phyloP scores from a whole-genome alignment of 164 flowering plant genomes.

The Umbilicus rupestris region DNA sequence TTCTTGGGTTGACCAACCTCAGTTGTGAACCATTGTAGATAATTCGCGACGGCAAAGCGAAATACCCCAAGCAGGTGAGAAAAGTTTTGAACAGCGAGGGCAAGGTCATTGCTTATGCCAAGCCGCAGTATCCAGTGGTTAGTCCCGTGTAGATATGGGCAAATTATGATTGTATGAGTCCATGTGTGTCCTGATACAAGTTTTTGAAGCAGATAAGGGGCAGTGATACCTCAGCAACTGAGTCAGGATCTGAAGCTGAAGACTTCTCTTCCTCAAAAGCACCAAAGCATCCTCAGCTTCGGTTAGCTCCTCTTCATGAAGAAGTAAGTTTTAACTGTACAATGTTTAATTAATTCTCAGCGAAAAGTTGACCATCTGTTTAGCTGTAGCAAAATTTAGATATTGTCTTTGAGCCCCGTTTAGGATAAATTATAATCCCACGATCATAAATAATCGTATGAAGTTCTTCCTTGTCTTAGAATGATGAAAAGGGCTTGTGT shows the following conservation, averaged over 20 bases:
- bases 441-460: no score
- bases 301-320: not conserved
- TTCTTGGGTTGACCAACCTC: not conserved
- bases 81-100: not conserved
- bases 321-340: slow-evolving; percentile 1
- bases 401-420: not conserved
- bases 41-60: not conserved
- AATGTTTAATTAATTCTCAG: no score
- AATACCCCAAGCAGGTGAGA: not conserved
- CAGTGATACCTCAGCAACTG: not conserved
- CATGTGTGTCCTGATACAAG: not conserved
- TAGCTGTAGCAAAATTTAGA: no score
- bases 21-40: not conserved
- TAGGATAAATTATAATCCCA: no score
- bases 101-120: not conserved
- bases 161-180: not conserved
- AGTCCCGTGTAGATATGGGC: not conserved
- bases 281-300: not conserved
- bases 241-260: not conserved
- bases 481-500: no score
- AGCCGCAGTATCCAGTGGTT: not conserved
- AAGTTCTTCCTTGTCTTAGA: no score
- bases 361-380: no score
- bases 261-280: not conserved
- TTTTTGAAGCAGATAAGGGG: not conserved